A percentile compares a stretch with the other conserved stretches of the same genome.
Evolutionary conservation across 2,329 filamentous ascomycete species (phyloP).

Genomic region (Epichloe brachyelytri): DNA sequence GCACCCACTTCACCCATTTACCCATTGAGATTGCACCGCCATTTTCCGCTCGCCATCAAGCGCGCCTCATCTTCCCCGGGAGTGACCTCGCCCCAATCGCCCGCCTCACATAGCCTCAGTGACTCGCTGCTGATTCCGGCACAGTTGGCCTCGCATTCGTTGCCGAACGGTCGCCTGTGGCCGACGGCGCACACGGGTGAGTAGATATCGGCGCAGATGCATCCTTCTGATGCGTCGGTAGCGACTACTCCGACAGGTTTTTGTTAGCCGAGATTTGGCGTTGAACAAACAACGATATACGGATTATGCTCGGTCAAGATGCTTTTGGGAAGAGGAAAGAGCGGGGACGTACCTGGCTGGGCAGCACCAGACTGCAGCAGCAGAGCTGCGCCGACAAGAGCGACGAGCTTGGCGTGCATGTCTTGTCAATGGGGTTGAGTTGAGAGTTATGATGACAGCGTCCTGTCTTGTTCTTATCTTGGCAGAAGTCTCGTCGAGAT

Average conservation of each 20-base stretch:
- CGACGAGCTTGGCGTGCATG: slow-evolving; percentile 55
- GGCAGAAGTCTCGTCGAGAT: too few relatives aligned
- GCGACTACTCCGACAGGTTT: too few relatives aligned
- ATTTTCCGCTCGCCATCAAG: too few relatives aligned
- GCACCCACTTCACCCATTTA: too few relatives aligned
- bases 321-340: too few relatives aligned
- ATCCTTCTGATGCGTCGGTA: background rate
- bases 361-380: slow-evolving; percentile 51
- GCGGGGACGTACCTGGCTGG: slow-evolving; percentile 36
- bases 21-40: too few relatives aligned
- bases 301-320: too few relatives aligned
- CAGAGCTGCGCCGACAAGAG: slow-evolving; percentile 44
- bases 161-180: background rate
- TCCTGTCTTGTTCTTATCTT: background rate
- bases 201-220: background rate
- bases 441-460: background rate
- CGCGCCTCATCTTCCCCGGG: too few relatives aligned
- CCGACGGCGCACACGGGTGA: background rate
- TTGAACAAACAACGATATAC: background rate
- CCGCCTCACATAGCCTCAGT: accelerated
- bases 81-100: background rate
- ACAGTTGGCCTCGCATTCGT: background rate
- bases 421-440: slow-evolving; percentile 15
- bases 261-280: too few relatives aligned
- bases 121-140: background rate